Base-by-base conservation (phyloP, 257 asterid genomes). In the Schizonepeta tenuifolia region DNA sequence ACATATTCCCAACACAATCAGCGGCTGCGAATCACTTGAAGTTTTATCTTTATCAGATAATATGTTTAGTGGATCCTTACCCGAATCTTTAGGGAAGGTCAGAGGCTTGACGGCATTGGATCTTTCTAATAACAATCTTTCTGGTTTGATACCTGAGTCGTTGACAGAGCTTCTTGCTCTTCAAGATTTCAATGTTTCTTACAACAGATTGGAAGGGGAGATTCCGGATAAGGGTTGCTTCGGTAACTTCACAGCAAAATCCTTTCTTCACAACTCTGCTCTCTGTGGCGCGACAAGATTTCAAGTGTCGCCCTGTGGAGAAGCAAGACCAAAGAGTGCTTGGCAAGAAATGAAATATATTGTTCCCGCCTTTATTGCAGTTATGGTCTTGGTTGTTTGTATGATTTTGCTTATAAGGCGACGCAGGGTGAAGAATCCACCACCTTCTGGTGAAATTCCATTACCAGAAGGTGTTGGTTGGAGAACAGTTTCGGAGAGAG, bases 401-500 rank as follows among this genome's bases (percentile, higher is more conserved):
- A 1, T 43, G 1, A 3, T 65, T 43, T 1, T 65, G 40, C 7
- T 22, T 6, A 65, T 24, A 14, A 12, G 43, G 6, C 4, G 21
- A n/a, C 10, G 43, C 3, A 58, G 2, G 33, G 22, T 0, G 22
- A 58, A 28, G 21, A 28, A 2, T 13, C 10, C 12, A 8, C 65
- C 13, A 15, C n/a, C 60, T 28, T 0, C 56, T 4, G 22, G 2
- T 18, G 28, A 20, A 2, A 5, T 18, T 1, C 12, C 6, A 18
- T 8, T 24, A 26, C 1, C 20, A 57, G 43, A 14, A 0, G 43
- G 43, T 0, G 64, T 13, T 22, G 47, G 36, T 0, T 77, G 77
- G 79, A 74, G 50, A 59, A 68, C 43, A 55, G 35, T 55, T n/a
- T 60, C 66, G 0, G 28, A 60, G 47, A 60, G 24, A 60, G 66